Conservation (phyloP, 208 protist genomes). For the Acanthamoeba royreba region DNA sequence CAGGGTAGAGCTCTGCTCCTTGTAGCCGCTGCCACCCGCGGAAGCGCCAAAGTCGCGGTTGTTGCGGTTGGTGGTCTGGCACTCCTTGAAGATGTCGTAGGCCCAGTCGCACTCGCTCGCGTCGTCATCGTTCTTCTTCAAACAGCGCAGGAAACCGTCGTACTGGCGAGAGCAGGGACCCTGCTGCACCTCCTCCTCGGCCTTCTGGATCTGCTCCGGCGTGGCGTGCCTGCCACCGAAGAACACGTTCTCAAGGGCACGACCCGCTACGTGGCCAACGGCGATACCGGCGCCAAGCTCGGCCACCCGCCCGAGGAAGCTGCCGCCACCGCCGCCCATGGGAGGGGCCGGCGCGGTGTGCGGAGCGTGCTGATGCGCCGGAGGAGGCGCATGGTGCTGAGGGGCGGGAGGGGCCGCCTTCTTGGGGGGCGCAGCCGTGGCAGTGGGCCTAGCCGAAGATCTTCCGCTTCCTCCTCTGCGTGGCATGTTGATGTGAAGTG, state of each 20-base stretch:
- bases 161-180: slow-evolving; percentile 24
- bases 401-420: not conserved
- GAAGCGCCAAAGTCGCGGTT: not conserved
- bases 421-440: not conserved
- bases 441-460: not conserved
- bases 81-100: slow-evolving; percentile 48
- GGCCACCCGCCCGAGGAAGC: not conserved
- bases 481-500: not conserved
- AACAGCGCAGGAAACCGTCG: not conserved
- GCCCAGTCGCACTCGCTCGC: slow-evolving; percentile 40
- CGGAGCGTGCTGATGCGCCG: not conserved
- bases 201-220: slow-evolving; percentile 40
- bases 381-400: not conserved
- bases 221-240: slow-evolving; percentile 8
- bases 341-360: not conserved
- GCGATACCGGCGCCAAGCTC: not conserved
- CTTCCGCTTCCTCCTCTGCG: slow-evolving; percentile 1
- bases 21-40: not conserved
- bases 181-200: not conserved
- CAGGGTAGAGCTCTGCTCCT: slow-evolving; percentile 39
- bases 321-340: not conserved
- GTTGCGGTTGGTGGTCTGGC: not conserved
- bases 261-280: slow-evolving; percentile 32
- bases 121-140: slow-evolving; percentile 38
- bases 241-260: slow-evolving; percentile 19